Conservation (phyloP, 345 rosid species). For the Salix suchowensis region DNA sequence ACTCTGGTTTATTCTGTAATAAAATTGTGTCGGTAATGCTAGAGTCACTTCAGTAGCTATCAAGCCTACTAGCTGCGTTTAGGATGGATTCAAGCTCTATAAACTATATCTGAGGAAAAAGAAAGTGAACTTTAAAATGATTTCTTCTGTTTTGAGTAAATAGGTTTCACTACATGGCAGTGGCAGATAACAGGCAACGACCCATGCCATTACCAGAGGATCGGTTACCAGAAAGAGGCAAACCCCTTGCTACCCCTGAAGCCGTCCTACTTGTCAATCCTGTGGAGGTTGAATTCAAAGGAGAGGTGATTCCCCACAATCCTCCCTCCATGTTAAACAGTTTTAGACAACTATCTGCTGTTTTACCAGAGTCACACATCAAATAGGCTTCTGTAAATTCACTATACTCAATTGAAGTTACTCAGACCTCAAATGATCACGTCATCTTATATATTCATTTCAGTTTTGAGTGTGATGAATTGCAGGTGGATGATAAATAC, state of each 20-base stretch:
- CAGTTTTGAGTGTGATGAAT: not conserved
- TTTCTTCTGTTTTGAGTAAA: not conserved
- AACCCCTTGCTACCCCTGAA: constrained; percentile 73
- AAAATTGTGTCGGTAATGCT: too few species aligned
- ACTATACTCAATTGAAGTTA: too few species aligned
- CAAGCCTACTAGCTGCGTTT: too few species aligned
- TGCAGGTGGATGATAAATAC: constrained; percentile 91
- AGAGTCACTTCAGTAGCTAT: too few species aligned
- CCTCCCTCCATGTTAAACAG: not conserved
- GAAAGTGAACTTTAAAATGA: not conserved
- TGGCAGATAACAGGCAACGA: constrained; percentile 86
- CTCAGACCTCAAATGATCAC: too few species aligned
- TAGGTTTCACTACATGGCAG: constrained; percentile 87
- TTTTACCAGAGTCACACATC: not conserved
- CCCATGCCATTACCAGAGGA: constrained; percentile 91
- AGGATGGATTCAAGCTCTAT: too few species aligned
- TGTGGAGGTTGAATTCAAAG: constrained; percentile 54
- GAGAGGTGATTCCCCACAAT: constrained; percentile 44
- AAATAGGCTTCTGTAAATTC: too few species aligned
- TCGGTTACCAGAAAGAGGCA: constrained; percentile 53
- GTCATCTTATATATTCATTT: not conserved
- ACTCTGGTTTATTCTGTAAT: not conserved
- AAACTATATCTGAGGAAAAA: too few species aligned
- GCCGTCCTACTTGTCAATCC: constrained; percentile 76
- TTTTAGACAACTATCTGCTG: not conserved